Percentiles rank a stretch among this genome's conserved stretches.
phyloP scores from a whole-genome alignment of 2,329 filamentous ascomycete genomes.

The Apiospora pterosperma region DNA sequence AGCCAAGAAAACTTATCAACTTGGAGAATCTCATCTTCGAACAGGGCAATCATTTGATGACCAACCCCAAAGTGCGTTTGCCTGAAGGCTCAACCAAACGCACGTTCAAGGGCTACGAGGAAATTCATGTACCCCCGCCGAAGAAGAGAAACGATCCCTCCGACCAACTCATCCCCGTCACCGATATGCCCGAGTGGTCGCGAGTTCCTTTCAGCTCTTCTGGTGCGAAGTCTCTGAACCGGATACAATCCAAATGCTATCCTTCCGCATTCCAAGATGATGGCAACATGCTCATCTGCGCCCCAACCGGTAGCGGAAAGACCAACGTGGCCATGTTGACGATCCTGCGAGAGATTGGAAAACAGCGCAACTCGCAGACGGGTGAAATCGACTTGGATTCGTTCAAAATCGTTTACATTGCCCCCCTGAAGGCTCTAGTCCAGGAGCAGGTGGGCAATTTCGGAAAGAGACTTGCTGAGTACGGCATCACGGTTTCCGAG shows the following conservation, averaged over 20 bases:
- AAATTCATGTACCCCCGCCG: constrained; percentile 93
- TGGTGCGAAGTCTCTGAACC: constrained; percentile 77
- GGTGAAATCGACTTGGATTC: constrained; percentile 94
- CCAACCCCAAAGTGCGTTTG: constrained; percentile 91
- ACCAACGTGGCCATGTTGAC: constrained; percentile 98
- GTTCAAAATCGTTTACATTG: constrained; percentile 99
- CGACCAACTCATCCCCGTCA: constrained; percentile 78
- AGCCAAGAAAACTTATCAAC: constrained; percentile 85
- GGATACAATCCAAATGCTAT: constrained; percentile 92
- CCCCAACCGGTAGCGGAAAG: constrained; percentile 95
- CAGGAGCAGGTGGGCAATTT: constrained; percentile 99
- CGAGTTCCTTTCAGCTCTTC: constrained; percentile 73
- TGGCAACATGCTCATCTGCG: constrained; percentile 96
- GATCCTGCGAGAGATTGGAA: constrained; percentile 94
- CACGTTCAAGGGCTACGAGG: constrained; percentile 96
- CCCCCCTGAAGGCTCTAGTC: constrained; percentile 90
- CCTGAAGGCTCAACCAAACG: constrained; percentile 94
- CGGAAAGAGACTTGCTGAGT: constrained; percentile 83
- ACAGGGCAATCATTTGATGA: constrained; percentile 98
- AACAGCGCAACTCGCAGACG: constrained; percentile 82
- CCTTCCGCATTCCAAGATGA: constrained; percentile 89
- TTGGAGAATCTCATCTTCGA: constrained; percentile 96
- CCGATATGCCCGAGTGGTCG: constrained; percentile 91
- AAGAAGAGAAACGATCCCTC: constrained; percentile 80
- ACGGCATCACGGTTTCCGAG: constrained; percentile 91